phyloP scores from a whole-genome alignment of 2,329 filamentous ascomycete genomes.

The Mollisia scopiformis region DNA sequence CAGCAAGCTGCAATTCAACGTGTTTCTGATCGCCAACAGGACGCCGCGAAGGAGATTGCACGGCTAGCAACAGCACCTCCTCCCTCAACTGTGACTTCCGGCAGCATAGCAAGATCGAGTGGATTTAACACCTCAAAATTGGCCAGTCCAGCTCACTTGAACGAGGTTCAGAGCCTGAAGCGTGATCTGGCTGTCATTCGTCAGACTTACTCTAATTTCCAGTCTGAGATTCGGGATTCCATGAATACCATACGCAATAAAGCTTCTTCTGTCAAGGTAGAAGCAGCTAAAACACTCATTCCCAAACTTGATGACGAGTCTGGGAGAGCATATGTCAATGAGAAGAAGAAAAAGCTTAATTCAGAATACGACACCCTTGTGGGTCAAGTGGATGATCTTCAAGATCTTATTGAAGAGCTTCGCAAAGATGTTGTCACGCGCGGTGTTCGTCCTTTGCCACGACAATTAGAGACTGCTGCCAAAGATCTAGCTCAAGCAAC shows the following conservation, averaged over 20 bases:
- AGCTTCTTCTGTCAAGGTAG: slow-evolving; percentile 77
- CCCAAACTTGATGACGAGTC: slow-evolving; percentile 74
- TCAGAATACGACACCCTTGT: slow-evolving; percentile 90
- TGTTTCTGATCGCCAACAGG: slow-evolving; percentile 88
- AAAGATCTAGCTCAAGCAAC: slow-evolving; percentile 84
- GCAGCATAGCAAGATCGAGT: slow-evolving; percentile 29
- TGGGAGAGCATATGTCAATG: slow-evolving; percentile 84
- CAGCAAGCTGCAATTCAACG: slow-evolving; percentile 81
- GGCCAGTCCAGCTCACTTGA: slow-evolving; percentile 60
- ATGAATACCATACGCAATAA: slow-evolving; percentile 85
- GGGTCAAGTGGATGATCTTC: slow-evolving; percentile 91
- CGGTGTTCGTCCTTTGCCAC: slow-evolving; percentile 86
- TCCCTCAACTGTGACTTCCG: slow-evolving; percentile 31
- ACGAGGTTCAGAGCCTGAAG: slow-evolving; percentile 79
- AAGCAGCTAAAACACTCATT: slow-evolving; percentile 70
- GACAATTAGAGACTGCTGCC: slow-evolving; percentile 85
- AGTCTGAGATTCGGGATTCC: slow-evolving; percentile 83
- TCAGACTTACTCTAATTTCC: slow-evolving; percentile 91
- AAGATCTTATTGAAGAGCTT: slow-evolving; percentile 93
- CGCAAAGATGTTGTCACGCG: slow-evolving; percentile 95
- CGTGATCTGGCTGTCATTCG: slow-evolving; percentile 89
- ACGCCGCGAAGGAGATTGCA: slow-evolving; percentile 86
- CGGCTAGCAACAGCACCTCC: slow-evolving; percentile 37
- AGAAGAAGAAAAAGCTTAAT: slow-evolving; percentile 84
- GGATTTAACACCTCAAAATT: slow-evolving; percentile 34